Base-by-base conservation (phyloP, 1,284 basidiomycete species). In the Ceratobasidium sp. region DNA sequence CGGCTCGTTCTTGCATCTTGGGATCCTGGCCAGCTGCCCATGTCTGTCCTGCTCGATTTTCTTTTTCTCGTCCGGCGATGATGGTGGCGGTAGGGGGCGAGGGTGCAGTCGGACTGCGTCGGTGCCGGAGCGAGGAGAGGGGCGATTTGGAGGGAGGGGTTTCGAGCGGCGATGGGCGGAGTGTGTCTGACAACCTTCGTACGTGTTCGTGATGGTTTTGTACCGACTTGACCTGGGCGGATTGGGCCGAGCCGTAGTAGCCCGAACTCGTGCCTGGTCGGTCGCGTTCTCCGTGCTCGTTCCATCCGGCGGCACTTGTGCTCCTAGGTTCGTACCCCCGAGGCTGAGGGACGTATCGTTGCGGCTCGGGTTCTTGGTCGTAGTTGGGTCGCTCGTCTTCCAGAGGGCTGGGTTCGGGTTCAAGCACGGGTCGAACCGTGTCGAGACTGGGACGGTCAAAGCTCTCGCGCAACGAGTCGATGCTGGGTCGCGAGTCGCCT, bases 31-130 rank as follows among this genome's bases (percentile, higher is more conserved):
- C 58, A 29, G 55, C 77, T n/a, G 80, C 80, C 85, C 85, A 86
- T 1, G 82, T 84, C 74, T 82, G 84, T 1, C 80, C 81, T 15
- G 47, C 64, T 38, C 56, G 50, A 40, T 47, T 62, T 32, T 52
- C 64, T 50, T 60, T 56, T 57, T 68, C 57, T 17, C 34, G 40
- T 27, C 74, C 74, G 1, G 57, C 76, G n/a, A 82, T 75, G 69
- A 76, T 73, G 13, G 76, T 78, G 70, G 79, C 84, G 6, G 82
- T 84, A 8, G 82, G 80, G n/a, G 78, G 80, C 72, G 87, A 88
- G 35, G 84, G 85, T 42, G 83, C 86, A n/a, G 85, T 89, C 8
- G 87, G 88, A 76, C 84, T 89, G 32, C 85, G 82, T 60, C 83
- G 80, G 74, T 84, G 87, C 27, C 72, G 69, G 31, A 49, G 32